These are phyloP conservation scores for Chlamydomonas sp. DNA, from an alignment of 139 green algal genomes.

Conservation along the genomic window DNA sequence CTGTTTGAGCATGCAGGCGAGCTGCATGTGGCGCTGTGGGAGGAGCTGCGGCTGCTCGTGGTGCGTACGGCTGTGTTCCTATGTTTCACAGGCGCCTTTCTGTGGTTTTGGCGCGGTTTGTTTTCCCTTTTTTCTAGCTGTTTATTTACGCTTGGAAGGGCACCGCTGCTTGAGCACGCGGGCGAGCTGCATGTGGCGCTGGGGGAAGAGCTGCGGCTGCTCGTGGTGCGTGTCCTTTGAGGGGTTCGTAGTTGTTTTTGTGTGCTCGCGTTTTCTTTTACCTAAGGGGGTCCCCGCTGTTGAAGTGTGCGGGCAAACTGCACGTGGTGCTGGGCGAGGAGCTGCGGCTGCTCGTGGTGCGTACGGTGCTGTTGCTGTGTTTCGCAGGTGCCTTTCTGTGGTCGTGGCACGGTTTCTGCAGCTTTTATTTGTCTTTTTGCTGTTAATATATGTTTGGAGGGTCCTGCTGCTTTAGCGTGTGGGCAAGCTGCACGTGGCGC, in stretches of 20 bases:
- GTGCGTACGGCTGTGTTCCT: too few relatives aligned
- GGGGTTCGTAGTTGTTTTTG: background rate
- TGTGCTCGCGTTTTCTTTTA: background rate
- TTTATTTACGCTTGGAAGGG: too few relatives aligned
- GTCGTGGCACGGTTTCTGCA: too few relatives aligned
- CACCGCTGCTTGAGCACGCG: constrained; percentile 42
- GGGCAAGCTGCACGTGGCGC: too few relatives aligned
- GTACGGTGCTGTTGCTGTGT: too few relatives aligned
- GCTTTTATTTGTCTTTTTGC: too few relatives aligned
- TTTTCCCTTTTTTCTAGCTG: too few relatives aligned
- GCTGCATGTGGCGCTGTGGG: constrained; percentile 17
- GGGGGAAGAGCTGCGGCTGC: constrained; percentile 37
- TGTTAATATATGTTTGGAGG: too few relatives aligned
- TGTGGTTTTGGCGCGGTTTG: too few relatives aligned
- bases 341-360: constrained; percentile 47
- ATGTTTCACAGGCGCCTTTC: too few relatives aligned
- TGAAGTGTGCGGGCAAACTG: constrained; percentile 32
- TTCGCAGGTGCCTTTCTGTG: too few relatives aligned
- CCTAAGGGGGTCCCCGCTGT: constrained; percentile 41
- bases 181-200: constrained; percentile 23
- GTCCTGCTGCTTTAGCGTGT: too few relatives aligned
- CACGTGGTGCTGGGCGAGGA: constrained; percentile 28
- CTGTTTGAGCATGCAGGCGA: constrained; percentile 37
- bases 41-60: constrained; percentile 48
- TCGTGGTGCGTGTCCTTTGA: constrained; percentile 30